Base-by-base conservation (phyloP, 257 asterid genomes). In the Nicotiana attenuata region DNA sequence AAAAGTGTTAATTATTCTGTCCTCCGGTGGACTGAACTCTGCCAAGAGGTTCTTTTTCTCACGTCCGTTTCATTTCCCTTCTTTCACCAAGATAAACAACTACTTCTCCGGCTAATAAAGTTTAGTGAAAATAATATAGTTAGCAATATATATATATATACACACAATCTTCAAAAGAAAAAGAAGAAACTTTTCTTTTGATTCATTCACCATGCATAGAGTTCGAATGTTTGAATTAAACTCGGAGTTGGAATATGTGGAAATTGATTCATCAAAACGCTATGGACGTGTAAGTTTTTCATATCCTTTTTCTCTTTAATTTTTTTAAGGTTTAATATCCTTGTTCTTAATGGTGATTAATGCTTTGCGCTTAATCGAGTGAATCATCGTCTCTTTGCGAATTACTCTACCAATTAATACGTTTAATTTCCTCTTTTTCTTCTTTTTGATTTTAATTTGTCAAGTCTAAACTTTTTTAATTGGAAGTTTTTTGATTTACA, bases 181-280 rank as follows among this genome's bases (percentile, higher is more conserved):
- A n/a, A 38, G n/a, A n/a, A 45, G 78, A 47, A 71, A 35, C 10
- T 71, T 71, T 71, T 45, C 4, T 20, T 47, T 45, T 41, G 22
- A 19, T 71, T 71, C 35, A 47, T 47, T 73, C 59, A 83, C 83
- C 88, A 91, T 91, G 97, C 83, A 77, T 38, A 89, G 83, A 73
- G 56, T 81, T 59, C 80, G 91, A 76, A 63, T 50, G 16, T 71
- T 20, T 22, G 88, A 85, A 47, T 80, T 86, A 10, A 85, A 90
- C 7, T 83, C 77, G 88, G 87, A 63, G 86, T 53, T 80, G 7
- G 81, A 45, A 3, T 94, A 94, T 81, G 91, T 81, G 10, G 97
- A 94, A 87, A 88, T 87, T 90, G 97, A 94, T 88, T 93, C 98
- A 20, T 91, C 96, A 24, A 82, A 87, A 81, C 86, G 98, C 84